These are phyloP conservation scores for Ceriops zippeliana DNA, from an alignment of 345 rosid genomes.

Conservation along the genomic window DNA sequence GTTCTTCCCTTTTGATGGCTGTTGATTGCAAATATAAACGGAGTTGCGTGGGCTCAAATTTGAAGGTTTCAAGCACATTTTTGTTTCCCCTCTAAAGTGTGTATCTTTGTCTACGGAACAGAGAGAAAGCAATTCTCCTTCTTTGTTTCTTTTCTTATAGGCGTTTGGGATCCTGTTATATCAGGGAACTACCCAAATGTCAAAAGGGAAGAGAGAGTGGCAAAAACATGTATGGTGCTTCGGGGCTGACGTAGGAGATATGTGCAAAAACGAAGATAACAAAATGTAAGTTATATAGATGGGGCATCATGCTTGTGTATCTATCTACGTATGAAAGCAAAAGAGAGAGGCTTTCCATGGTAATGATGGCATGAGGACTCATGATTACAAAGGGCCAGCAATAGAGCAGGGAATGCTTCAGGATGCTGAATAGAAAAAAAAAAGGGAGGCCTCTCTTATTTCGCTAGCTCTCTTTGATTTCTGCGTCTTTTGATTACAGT, in stretches of 20 bases:
- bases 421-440: slow-evolving; percentile 8
- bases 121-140: background rate
- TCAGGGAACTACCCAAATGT: too few relatives aligned
- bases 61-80: slow-evolving; percentile 34
- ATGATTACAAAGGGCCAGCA: slow-evolving; percentile 60
- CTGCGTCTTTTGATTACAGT: background rate
- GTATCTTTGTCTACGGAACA: background rate
- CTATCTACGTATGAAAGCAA: slow-evolving; percentile 20
- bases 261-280: slow-evolving; percentile 7
- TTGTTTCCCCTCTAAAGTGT: background rate
- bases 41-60: slow-evolving; percentile 6
- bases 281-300: slow-evolving; percentile 27
- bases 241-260: background rate
- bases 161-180: too few relatives aligned
- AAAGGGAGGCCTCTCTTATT: background rate
- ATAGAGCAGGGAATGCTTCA: slow-evolving; percentile 36
- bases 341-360: slow-evolving; percentile 39
- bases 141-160: background rate
- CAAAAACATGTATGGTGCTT: slow-evolving; percentile 5
- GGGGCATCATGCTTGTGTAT: slow-evolving; percentile 13
- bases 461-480: slow-evolving; percentile 7
- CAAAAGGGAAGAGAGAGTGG: background rate
- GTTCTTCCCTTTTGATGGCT: slow-evolving; percentile 17
- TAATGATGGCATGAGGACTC: slow-evolving; percentile 63
- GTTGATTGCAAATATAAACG: slow-evolving; percentile 1